Base-by-base conservation (phyloP, 2,329 filamentous ascomycete species). In the Scytalidium lignicola region DNA sequence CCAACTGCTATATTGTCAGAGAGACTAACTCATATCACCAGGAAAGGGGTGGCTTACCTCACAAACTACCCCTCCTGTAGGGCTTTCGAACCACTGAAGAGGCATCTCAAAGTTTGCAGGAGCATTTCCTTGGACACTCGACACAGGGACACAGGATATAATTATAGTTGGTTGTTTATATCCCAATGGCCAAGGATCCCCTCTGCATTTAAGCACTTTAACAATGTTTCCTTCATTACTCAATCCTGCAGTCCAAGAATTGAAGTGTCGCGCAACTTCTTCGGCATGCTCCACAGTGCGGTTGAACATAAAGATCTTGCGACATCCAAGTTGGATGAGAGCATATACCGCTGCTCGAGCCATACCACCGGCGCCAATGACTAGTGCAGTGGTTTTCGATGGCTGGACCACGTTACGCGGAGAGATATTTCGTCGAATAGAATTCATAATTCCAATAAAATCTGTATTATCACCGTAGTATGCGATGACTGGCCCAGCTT, bases 401-500 rank as follows among this genome's bases (percentile, higher is more conserved):
- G 77, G 71, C 2, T 80, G 74, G 0, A 85, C 76, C 1, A 79
- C 80, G 53, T 86, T 86, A 3, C 85, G 83, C 0, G 87, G 87
- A 1, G 86, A 90, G 2, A 90, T 71, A 2, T 86, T 86, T 26
- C 85, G 75, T 5, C 83, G 77, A 40, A 91, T 79, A 60, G 85
- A 90, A 2, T 84, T 85, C 47, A 84, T 74, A 40, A 91, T 87
- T 4, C 87, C 87, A 28, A 90, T 85, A 83, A 87, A 91, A 63
- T 91, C 87, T 0, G 86, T 90, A 51, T 91, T 91, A 51, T 90
- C 86, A 1, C 86, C 88, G 54, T 89, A 88, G 0, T 90, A 71
- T 0, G 83, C 85, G 53, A 79, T 78, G 6, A 89, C 79, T 0
- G 82, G 78, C 0, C 86, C 86, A 1, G 82, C 75, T 41, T 80